phyloP scores from a whole-genome alignment of 352 stramenopile species.

The Globisporangium parvum region DNA sequence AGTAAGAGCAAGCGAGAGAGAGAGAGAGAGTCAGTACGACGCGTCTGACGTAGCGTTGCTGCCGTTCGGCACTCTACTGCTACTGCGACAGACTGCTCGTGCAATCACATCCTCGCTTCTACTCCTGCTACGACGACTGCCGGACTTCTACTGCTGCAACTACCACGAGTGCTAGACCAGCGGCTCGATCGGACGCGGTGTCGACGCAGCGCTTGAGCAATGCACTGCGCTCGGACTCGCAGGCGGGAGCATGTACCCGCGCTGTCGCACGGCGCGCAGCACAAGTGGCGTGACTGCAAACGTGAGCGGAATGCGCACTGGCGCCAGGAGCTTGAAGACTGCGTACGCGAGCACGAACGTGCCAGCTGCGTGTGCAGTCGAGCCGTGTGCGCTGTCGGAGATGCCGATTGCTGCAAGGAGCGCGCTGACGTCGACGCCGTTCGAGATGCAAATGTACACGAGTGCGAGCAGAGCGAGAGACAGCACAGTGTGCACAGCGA shows the following conservation, averaged over 20 bases:
- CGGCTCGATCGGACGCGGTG: no score
- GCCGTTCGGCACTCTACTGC: no score
- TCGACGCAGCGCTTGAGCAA: no score
- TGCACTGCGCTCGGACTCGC: not conserved
- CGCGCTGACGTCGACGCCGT: constrained; percentile 53
- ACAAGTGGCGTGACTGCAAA: constrained; percentile 75
- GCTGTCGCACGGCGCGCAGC: constrained; percentile 48
- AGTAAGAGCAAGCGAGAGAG: constrained; percentile 12
- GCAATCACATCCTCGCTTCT: no score
- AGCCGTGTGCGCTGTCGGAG: constrained; percentile 27
- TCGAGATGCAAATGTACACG: constrained; percentile 64
- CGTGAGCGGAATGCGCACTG: constrained; percentile 74
- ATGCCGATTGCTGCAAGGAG: constrained; percentile 44
- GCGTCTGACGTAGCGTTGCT: not conserved
- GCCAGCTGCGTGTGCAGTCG: constrained; percentile 48
- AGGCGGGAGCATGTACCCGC: constrained; percentile 62
- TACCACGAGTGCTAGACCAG: no score
- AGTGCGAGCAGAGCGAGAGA: constrained; percentile 62
- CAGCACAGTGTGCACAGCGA: constrained; percentile 65
- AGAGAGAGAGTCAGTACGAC: not conserved
- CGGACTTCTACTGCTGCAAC: no score
- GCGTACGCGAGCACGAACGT: constrained; percentile 77
- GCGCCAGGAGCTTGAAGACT: constrained; percentile 70
- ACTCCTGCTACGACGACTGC: no score
- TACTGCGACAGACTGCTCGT: no score